These are phyloP conservation scores for Pleoardoris graminearum DNA, from an alignment of 2,329 filamentous ascomycete species.

Conservation along the genomic window DNA sequence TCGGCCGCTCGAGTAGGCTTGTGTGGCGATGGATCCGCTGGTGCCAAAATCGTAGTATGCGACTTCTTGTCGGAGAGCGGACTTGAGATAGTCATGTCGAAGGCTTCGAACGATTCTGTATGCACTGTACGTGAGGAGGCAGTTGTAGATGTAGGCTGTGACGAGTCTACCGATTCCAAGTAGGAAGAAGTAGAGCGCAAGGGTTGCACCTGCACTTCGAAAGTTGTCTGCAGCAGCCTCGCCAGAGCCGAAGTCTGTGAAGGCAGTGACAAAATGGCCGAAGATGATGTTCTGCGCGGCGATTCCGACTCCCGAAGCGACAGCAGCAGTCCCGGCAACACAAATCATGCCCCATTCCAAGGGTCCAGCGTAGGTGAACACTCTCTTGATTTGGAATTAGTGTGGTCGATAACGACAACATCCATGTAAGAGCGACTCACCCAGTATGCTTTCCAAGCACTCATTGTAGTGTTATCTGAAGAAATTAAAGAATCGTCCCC, in stretches of 20 bases:
- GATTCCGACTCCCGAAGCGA: constrained; percentile 17
- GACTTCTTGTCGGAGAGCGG: constrained; percentile 33
- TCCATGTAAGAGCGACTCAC: too few species aligned
- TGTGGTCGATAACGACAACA: too few species aligned
- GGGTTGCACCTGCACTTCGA: background rate
- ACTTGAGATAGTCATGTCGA: constrained; percentile 14
- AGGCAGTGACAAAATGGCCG: constrained; percentile 15
- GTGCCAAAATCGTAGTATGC: constrained; percentile 72
- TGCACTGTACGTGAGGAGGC: constrained; percentile 14
- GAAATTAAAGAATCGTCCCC: too few species aligned
- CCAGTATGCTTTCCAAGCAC: too few species aligned
- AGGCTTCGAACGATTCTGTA: constrained; percentile 17
- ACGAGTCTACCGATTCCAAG: constrained; percentile 15
- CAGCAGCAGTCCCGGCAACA: constrained; percentile 12
- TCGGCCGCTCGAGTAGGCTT: constrained; percentile 70
- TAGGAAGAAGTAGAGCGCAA: constrained; percentile 17
- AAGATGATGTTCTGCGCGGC: constrained; percentile 18
- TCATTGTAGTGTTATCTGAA: too few species aligned
- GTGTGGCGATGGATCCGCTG: constrained; percentile 81
- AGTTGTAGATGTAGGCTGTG: constrained; percentile 17
- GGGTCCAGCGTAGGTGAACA: too few species aligned
- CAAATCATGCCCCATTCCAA: too few species aligned
- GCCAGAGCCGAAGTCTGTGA: constrained; percentile 10
- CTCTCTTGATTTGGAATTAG: too few species aligned
- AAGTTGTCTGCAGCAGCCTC: too few species aligned